Evolutionary conservation across 2,329 filamentous ascomycete species (phyloP).

Genomic region (Chlorencoelia australis): DNA sequence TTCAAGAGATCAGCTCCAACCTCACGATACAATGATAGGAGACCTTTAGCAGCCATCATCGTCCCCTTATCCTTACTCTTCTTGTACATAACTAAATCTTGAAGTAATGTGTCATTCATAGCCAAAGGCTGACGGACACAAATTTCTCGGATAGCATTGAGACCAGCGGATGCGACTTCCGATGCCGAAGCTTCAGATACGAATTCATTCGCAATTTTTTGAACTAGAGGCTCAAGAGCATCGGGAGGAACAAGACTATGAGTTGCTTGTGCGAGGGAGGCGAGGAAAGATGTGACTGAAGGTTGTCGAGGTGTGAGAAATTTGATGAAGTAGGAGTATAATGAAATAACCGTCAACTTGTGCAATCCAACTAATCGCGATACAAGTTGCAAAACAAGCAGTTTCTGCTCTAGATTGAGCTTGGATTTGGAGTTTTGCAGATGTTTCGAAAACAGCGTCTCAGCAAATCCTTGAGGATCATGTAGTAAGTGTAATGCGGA

Average conservation of each 20-base stretch:
- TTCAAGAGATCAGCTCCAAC: conserved; percentile 81
- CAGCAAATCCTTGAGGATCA: conserved; percentile 89
- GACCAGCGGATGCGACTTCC: conserved; percentile 82
- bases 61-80: conserved; percentile 98
- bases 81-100: conserved; percentile 90
- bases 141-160: conserved; percentile 92
- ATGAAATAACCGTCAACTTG: conserved; percentile 76
- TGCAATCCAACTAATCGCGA: conserved; percentile 87
- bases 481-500: conserved; percentile 89
- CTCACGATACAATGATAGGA: conserved; percentile 84
- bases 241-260: conserved; percentile 90
- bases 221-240: conserved; percentile 76
- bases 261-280: conserved; percentile 82
- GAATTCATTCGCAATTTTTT: conserved; percentile 97
- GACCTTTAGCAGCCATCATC: conserved; percentile 95
- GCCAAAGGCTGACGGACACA: conserved; percentile 89
- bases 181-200: conserved; percentile 87
- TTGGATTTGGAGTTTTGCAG: conserved; percentile 79
- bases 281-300: conserved; percentile 62
- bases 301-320: conserved; percentile 9
- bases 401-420: conserved; percentile 77
- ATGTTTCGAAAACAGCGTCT: conserved; percentile 82
- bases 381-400: conserved; percentile 83
- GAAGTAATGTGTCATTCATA: conserved; percentile 90
- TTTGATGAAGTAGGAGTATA: conserved; percentile 56